Base-by-base conservation (phyloP, 805 yeast species). In the Metschnikowia reukaufii region DNA sequence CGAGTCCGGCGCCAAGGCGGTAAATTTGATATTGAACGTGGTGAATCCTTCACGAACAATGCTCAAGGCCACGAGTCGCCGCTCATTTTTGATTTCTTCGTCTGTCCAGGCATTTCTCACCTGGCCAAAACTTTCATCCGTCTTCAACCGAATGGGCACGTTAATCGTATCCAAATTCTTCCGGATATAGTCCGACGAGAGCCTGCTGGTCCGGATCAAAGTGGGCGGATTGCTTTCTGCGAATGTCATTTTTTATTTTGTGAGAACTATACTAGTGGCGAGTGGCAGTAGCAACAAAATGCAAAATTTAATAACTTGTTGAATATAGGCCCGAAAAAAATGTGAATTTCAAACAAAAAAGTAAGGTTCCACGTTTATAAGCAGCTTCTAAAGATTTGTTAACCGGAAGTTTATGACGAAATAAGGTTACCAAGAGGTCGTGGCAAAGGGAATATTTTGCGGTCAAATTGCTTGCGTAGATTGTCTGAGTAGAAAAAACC, bases 41-140 rank as follows among this genome's bases (percentile, higher is more conserved):
- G 49, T 42, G 23, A 41, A 29, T 17, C 42, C 45, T 50, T 75
- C 51, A 51, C 67, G 55, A 44, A 66, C 51, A 42, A 64, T 58
- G 58, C 54, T 47, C 70, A 81, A 74, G 31, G 64, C 60, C 3
- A 82, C 82, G 37, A 82, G 65, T 35, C 86, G 62, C 43, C 86
- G 64, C 31, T 70, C 66, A 12, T 59, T 56, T 17, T 56, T 52
- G 30, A 62, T 54, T 51, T 81, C 86, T 31, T 68, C 71, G 4
- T 57, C 56, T 0, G 76, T 63, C 85, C 86, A 82, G 52, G 67
- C 57, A 32, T 59, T 58, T 0, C 74, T 64, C 72, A 79, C 68
- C 2, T 56, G 48, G 39, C 60, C 54, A 10, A 66, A 47, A 57
- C 70, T 70, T 27, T 68, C 50, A 29, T 66, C 57, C 33, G 66